These are phyloP conservation scores for Sarocladium strictum DNA, from an alignment of 2,329 filamentous ascomycete genomes.

Conservation along the genomic window DNA sequence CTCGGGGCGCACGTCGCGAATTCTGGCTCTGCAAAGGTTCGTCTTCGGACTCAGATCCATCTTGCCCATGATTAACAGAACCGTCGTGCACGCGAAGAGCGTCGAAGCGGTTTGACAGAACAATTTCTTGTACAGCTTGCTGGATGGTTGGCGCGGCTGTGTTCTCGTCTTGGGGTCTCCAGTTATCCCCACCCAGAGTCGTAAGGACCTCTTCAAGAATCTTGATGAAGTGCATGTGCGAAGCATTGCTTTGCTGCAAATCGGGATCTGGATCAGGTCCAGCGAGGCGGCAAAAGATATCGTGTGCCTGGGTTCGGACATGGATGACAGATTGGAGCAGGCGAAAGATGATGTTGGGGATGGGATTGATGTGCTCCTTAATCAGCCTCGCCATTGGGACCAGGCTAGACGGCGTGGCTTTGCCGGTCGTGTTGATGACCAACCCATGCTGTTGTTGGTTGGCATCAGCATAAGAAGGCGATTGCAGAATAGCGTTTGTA, in stretches of 20 bases:
- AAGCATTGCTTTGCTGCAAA: slow-evolving; percentile 29
- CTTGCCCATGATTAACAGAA: too few species aligned
- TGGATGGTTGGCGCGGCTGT: slow-evolving; percentile 30
- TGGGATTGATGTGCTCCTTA: slow-evolving; percentile 23
- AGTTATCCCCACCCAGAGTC: slow-evolving; percentile 25
- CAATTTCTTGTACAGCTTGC: too few species aligned
- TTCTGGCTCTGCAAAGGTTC: too few species aligned
- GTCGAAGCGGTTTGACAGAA: slow-evolving; percentile 17
- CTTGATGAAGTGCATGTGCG: slow-evolving; percentile 7
- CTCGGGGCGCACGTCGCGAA: too few species aligned
- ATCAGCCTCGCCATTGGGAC: slow-evolving; percentile 35
- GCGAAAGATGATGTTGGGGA: slow-evolving; percentile 27
- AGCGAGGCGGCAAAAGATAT: slow-evolving; percentile 26
- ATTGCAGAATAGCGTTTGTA: slow-evolving; percentile 29
- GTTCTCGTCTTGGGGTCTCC: slow-evolving; percentile 9
- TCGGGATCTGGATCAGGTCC: slow-evolving; percentile 26
- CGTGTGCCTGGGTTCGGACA: slow-evolving; percentile 22
- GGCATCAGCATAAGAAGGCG: slow-evolving; percentile 10
- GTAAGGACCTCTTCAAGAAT: slow-evolving; percentile 4
- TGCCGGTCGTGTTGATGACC: slow-evolving; percentile 29
- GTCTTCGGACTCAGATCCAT: too few species aligned
- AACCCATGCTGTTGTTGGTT: slow-evolving; percentile 11
- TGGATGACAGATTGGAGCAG: slow-evolving; percentile 33
- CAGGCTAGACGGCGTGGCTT: slow-evolving; percentile 29
- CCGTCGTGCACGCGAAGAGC: too few species aligned